Evolutionary conservation across 345 rosid genomes (phyloP).

Genomic region (Pseudoturritis turrita): DNA sequence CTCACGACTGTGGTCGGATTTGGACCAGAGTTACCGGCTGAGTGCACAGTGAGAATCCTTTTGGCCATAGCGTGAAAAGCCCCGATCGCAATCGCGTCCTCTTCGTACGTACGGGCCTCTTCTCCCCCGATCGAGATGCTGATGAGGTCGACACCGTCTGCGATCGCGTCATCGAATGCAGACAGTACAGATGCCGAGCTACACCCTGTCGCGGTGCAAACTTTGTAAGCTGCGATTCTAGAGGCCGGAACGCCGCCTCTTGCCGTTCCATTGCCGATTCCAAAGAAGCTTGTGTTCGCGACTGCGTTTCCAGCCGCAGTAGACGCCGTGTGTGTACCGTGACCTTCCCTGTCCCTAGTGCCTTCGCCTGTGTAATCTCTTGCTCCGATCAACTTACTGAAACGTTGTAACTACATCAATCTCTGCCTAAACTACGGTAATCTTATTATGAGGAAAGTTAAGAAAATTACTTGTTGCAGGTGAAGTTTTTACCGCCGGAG

Average conservation of each 20-base stretch:
- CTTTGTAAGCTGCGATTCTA: slow-evolving; percentile 45
- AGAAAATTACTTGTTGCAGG: slow-evolving; percentile 43
- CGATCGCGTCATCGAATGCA: slow-evolving; percentile 63
- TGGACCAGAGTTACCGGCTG: slow-evolving; percentile 41
- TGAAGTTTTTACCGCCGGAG: slow-evolving; percentile 41
- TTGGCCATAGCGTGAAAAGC: slow-evolving; percentile 49
- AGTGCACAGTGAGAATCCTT: slow-evolving; percentile 41
- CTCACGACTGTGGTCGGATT: accelerated
- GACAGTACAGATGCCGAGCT: slow-evolving; percentile 1
- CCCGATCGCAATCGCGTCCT: slow-evolving; percentile 35
- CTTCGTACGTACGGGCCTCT: accelerated
- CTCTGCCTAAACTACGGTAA: too few species aligned
- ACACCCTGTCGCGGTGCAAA: neutral
- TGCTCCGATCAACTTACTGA: slow-evolving; percentile 45
- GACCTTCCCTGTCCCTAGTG: slow-evolving; percentile 32
- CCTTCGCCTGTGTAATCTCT: slow-evolving; percentile 30
- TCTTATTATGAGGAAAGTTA: too few species aligned
- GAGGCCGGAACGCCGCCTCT: slow-evolving; percentile 54
- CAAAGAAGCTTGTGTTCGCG: slow-evolving; percentile 27
- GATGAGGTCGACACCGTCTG: slow-evolving; percentile 55
- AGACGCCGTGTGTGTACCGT: slow-evolving; percentile 57
- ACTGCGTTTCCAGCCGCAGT: slow-evolving; percentile 46
- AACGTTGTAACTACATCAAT: too few species aligned
- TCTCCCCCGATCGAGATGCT: slow-evolving; percentile 21
- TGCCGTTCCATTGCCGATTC: slow-evolving; percentile 41